phyloP scores from a whole-genome alignment of 192 early-diverging fungal genomes.

The Backusella psychrophila region DNA sequence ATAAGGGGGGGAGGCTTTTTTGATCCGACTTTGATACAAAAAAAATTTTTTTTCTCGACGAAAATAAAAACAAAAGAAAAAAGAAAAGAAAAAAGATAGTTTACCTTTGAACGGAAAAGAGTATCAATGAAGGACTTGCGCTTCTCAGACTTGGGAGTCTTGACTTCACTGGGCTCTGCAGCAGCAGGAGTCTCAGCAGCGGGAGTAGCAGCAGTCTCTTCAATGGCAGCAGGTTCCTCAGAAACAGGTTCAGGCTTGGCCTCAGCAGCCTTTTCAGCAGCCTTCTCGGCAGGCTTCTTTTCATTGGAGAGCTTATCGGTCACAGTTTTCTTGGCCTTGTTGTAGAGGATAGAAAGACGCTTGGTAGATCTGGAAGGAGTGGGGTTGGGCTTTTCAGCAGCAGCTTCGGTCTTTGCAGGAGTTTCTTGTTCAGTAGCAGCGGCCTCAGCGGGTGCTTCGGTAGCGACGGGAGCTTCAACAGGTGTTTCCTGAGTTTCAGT shows the following conservation, averaged over 20 bases:
- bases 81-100: neutral
- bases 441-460: neutral
- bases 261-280: neutral
- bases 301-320: slow-evolving; percentile 7
- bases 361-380: slow-evolving; percentile 16
- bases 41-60: neutral
- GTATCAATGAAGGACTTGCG: slow-evolving; percentile 23
- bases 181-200: neutral
- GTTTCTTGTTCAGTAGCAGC: slow-evolving; percentile 4
- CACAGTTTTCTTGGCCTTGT: slow-evolving; percentile 23
- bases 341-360: slow-evolving; percentile 19
- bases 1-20: neutral
- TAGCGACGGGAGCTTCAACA: neutral
- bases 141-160: slow-evolving; percentile 18
- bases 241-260: neutral
- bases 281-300: slow-evolving; percentile 5
- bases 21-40: neutral
- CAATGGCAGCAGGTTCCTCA: neutral
- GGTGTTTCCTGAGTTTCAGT: neutral
- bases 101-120: slow-evolving; percentile 26
- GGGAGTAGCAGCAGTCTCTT: slow-evolving; percentile 2
- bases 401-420: neutral
- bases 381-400: neutral
- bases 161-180: neutral
- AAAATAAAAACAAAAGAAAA: neutral